phyloP scores from a whole-genome alignment of 768 basidiomycete genomes.

The Polyporus arcularius region DNA sequence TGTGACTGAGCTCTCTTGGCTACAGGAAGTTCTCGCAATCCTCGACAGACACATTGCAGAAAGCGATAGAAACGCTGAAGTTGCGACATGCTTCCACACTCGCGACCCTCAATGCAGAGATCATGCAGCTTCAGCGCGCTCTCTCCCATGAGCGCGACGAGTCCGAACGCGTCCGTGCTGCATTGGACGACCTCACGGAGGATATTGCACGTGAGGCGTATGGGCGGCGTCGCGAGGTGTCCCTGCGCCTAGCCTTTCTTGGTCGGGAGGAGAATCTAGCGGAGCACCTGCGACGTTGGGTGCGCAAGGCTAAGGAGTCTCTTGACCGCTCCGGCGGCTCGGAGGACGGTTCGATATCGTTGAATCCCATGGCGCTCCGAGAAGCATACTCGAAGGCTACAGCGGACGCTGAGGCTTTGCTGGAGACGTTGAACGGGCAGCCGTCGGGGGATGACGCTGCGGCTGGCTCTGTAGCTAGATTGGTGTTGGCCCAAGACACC shows the following conservation, averaged over 20 bases:
- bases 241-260: slow-evolving; percentile 60
- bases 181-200: slow-evolving; percentile 69
- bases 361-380: slow-evolving; percentile 8
- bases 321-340: slow-evolving; percentile 23
- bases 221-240: slow-evolving; percentile 72
- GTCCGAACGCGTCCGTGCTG: slow-evolving; percentile 51
- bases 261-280: slow-evolving; percentile 63
- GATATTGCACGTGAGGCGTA: slow-evolving; percentile 72
- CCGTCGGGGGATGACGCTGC: slow-evolving; percentile 30
- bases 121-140: slow-evolving; percentile 44
- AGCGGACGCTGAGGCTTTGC: slow-evolving; percentile 37
- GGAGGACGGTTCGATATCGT: not conserved
- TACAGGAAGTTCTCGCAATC: slow-evolving; percentile 82
- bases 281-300: slow-evolving; percentile 59
- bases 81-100: slow-evolving; percentile 63
- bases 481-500: slow-evolving; percentile 49
- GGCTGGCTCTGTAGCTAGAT: slow-evolving; percentile 53
- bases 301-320: slow-evolving; percentile 50
- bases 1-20: not conserved
- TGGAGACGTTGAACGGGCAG: slow-evolving; percentile 37
- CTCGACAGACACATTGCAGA: slow-evolving; percentile 65
- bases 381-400: slow-evolving; percentile 34
- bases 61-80: slow-evolving; percentile 57
- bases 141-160: slow-evolving; percentile 46
- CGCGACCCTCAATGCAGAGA: slow-evolving; percentile 53